Evolutionary conservation across 768 basidiomycete species (phyloP).

Genomic region (Kwoniella botswanensis): DNA sequence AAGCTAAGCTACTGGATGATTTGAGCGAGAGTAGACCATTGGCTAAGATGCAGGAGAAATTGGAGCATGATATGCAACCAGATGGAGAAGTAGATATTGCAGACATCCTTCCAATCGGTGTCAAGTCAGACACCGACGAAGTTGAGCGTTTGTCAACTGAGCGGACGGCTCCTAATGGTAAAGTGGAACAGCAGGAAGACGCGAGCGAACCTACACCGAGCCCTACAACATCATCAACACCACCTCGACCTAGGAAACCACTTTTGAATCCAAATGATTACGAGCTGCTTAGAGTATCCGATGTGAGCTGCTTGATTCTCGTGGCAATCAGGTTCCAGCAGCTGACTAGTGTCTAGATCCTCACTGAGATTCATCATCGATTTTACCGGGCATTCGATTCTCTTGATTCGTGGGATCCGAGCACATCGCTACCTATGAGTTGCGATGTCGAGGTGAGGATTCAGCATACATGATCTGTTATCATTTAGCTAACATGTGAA

Average conservation of each 20-base stretch:
- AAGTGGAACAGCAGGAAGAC: neutral
- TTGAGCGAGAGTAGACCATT: constrained; percentile 84
- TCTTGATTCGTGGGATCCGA: constrained; percentile 29
- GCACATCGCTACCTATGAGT: constrained; percentile 48
- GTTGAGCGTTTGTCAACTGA: neutral
- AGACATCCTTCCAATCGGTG: neutral
- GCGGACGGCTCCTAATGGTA: neutral
- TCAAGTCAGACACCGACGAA: constrained; percentile 2
- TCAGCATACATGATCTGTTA: no score
- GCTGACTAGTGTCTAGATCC: constrained; percentile 64
- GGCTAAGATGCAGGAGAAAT: constrained; percentile 78
- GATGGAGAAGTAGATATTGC: constrained; percentile 8
- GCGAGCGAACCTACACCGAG: neutral
- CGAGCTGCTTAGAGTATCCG: constrained; percentile 78
- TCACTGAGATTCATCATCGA: constrained; percentile 74
- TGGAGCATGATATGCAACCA: constrained; percentile 32
- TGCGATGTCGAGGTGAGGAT: constrained; percentile 77
- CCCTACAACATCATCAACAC: constrained; percentile 12
- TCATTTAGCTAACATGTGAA: neutral
- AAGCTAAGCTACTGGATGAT: constrained; percentile 77
- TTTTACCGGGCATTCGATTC: constrained; percentile 75
- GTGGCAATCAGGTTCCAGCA: neutral
- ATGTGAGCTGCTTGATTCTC: constrained; percentile 62
- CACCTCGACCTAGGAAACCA: constrained; percentile 59
- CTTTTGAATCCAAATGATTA: constrained; percentile 83